Evolutionary conservation across 768 basidiomycete genomes (phyloP).

Genomic region (Suillus subluteus): DNA sequence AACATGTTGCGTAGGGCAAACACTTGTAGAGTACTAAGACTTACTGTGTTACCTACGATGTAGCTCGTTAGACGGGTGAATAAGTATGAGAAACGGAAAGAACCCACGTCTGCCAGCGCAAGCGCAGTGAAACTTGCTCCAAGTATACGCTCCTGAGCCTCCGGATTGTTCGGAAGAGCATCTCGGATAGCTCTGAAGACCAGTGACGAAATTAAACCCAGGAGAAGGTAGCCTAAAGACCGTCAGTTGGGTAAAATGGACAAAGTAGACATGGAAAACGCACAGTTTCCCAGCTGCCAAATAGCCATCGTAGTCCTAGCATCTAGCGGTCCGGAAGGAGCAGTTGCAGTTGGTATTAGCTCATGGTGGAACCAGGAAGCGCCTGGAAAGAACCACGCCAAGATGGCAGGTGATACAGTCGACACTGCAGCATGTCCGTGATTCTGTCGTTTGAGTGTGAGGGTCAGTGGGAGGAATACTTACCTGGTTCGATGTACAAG

Average conservation of each 20-base stretch:
- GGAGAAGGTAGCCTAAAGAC: conserved; percentile 57
- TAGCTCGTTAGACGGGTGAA: conserved; percentile 10
- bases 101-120: conserved; percentile 70
- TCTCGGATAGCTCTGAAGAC: conserved; percentile 72
- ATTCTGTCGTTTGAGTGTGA: conserved; percentile 21
- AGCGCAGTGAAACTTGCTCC: conserved; percentile 65
- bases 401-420: conserved; percentile 51
- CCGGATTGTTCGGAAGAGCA: conserved; percentile 55
- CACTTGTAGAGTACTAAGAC: conserved; percentile 23
- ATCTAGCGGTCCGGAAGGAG: conserved; percentile 41
- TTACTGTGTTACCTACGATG: conserved; percentile 62
- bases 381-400: conserved; percentile 62
- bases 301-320: conserved; percentile 61
- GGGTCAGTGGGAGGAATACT: conserved; percentile 16
- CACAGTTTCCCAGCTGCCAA: conserved; percentile 72
- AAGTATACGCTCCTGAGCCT: conserved; percentile 69
- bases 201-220: conserved; percentile 66
- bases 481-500: conserved; percentile 68
- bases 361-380: conserved; percentile 69
- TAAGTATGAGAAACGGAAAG: conserved; percentile 5
- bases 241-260: neutral
- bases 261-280: conserved; percentile 19
- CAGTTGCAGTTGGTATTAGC: conserved; percentile 53
- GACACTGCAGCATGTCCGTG: conserved; percentile 42
- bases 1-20: conserved; percentile 16